phyloP scores from a whole-genome alignment of 768 basidiomycete species.

The Lactifluus piperatus region DNA sequence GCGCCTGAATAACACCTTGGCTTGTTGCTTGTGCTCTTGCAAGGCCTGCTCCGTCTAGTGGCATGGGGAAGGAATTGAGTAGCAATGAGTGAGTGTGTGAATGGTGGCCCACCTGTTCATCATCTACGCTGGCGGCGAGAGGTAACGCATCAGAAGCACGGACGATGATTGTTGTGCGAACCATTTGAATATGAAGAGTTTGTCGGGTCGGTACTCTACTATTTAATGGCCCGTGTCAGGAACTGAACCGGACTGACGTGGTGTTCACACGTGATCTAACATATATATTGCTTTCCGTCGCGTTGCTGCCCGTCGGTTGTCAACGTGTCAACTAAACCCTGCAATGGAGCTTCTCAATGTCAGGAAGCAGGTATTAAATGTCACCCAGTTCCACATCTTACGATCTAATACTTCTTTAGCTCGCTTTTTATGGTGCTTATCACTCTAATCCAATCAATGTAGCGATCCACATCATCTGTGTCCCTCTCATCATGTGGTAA shows the following conservation, averaged over 20 bases:
- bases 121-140: conserved; percentile 92
- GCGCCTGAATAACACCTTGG: conserved; percentile 92
- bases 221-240: too few species aligned
- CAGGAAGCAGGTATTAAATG: conserved; percentile 50
- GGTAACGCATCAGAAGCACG: conserved; percentile 83
- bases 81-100: background rate
- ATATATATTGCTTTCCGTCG: too few species aligned
- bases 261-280: conserved; percentile 3
- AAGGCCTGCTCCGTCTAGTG: conserved; percentile 91
- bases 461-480: conserved; percentile 76
- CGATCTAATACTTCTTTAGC: conserved; percentile 34
- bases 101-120: conserved; percentile 67
- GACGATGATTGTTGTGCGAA: conserved; percentile 79
- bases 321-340: too few species aligned
- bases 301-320: too few species aligned
- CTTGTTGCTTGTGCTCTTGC: conserved; percentile 97
- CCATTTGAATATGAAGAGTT: conserved; percentile 43
- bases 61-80: conserved; percentile 3
- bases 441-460: conserved; percentile 80
- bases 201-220: too few species aligned
- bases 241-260: conserved; percentile 9
- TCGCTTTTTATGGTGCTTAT: conserved; percentile 91
- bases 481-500: conserved; percentile 78
- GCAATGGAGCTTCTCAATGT: too few species aligned
- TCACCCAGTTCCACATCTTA: background rate